Evolutionary conservation across 1,284 basidiomycete species (phyloP).

Genomic region (Ceratorhiza oryzae-sativae): DNA sequence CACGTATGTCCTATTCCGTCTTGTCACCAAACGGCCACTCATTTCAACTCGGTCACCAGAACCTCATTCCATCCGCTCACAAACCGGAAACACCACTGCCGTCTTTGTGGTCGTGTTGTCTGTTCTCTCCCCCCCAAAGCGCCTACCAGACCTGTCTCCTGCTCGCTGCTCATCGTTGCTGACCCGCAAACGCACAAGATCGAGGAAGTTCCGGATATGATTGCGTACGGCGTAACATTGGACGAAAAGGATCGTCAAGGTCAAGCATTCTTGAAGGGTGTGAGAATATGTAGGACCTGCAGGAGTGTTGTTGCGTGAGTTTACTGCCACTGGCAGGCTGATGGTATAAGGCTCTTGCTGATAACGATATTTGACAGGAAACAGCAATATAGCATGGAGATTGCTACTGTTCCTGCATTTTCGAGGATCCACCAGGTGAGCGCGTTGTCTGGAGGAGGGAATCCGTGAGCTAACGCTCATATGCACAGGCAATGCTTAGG

Average conservation of each 20-base stretch:
- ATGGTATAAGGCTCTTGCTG: neutral
- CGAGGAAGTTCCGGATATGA: conserved; percentile 84
- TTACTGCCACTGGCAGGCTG: conserved; percentile 4
- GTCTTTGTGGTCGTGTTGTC: conserved; percentile 90
- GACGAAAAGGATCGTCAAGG: conserved; percentile 59
- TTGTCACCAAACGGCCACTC: neutral
- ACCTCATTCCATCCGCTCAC: conserved; percentile 87
- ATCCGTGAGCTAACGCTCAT: neutral
- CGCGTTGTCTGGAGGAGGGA: conserved; percentile 16
- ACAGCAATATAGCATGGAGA: conserved; percentile 79
- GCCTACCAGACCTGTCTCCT: conserved; percentile 70
- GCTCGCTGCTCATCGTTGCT: conserved; percentile 81
- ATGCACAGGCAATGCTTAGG: conserved; percentile 65
- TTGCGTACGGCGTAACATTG: conserved; percentile 74
- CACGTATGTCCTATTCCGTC: conserved; percentile 60
- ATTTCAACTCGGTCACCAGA: conserved; percentile 50
- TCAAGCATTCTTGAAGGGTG: conserved; percentile 81
- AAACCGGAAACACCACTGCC: conserved; percentile 96
- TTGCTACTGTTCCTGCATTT: conserved; percentile 67
- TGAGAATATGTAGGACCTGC: conserved; percentile 85
- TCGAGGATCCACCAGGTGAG: conserved; percentile 73
- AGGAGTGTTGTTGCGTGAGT: conserved; percentile 78
- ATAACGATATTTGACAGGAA: conserved; percentile 60
- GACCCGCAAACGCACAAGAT: conserved; percentile 76
- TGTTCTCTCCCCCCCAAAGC: conserved; percentile 87